Evolutionary conservation across 768 basidiomycete genomes (phyloP), one percentile per base, ranked within the genome.

Genomic region (Dioszegia hungarica): DNA sequence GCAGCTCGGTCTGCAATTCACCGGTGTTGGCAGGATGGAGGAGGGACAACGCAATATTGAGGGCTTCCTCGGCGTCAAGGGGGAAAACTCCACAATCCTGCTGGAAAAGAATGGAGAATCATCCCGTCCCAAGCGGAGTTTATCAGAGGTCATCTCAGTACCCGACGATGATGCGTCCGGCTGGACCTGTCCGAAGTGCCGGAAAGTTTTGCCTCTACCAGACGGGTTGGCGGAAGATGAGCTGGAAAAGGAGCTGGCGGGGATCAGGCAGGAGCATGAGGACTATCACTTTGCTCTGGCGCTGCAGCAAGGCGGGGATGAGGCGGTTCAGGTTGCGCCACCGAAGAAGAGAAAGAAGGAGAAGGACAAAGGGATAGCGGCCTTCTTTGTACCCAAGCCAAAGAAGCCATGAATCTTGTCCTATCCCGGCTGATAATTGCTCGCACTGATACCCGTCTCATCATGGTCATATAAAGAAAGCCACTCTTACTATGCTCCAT

Each of bases 211-310:
- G 86, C 34, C 78, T 74, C 34, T 47, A 20, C 22, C 56, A 6
- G 51, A 36, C 22, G 31, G 62, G 2, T 40, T 28, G 24, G 37
- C 31, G 3, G 53, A 57, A 19, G 45, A 46, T 20, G 49, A 51
- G 1, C 22, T 15, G 25, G 49, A 51, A 19, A 38, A 24, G 22
- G 34, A 38, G 34, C 19, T 51, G 49, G 15, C 17, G 14, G 24
- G 24, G 11, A 5, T 51, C 12, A 51, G 67, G 51, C 72, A 62
- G 39, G 92, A 94, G 68, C 92, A 97, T 64, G 81, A 83, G 34
- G 92, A 95, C 76, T 94, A 84, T 75, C 92, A 97, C 74, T 84
- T 90, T 63, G 91, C 92, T 0, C 81, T 85, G 67, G 87, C 90
- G 54, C 70, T 97, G 22, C 49, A 81, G 84, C 17, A 80, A 80